phyloP scores from a whole-genome alignment of 2,329 filamentous ascomycete species.

The Hymenoscyphus fraxineus region DNA sequence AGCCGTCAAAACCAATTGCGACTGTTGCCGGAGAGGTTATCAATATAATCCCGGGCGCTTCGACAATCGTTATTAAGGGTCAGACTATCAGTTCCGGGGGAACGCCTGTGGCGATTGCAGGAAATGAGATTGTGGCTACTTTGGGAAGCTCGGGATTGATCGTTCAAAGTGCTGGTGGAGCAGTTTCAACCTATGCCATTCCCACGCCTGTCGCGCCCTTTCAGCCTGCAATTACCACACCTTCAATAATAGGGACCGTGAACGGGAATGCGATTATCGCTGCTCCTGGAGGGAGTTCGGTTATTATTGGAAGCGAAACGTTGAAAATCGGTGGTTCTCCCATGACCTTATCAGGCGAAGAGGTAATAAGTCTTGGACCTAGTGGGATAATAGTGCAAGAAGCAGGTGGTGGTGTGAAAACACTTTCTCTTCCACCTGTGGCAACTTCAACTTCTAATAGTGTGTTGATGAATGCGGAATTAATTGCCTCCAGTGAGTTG shows the following conservation, averaged over 20 bases:
- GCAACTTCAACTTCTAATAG: background rate
- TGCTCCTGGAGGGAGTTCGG: slow-evolving; percentile 4
- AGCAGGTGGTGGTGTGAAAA: slow-evolving; percentile 12
- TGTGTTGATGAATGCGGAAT: background rate
- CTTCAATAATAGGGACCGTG: slow-evolving; percentile 8
- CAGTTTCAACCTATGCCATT: slow-evolving; percentile 2
- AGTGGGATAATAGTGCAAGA: slow-evolving; percentile 13
- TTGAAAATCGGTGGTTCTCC: slow-evolving; percentile 10
- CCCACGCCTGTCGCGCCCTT: slow-evolving; percentile 13
- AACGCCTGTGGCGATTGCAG: slow-evolving; percentile 3
- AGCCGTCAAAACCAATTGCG: slow-evolving; percentile 17
- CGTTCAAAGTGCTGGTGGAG: slow-evolving; percentile 7
- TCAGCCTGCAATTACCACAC: background rate
- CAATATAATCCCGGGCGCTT: slow-evolving; percentile 16
- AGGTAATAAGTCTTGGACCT: slow-evolving; percentile 13
- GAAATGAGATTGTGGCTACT: slow-evolving; percentile 4
- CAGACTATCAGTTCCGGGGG: slow-evolving; percentile 19
- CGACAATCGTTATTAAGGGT: slow-evolving; percentile 13
- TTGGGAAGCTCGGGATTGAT: slow-evolving; percentile 10
- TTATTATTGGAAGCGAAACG: slow-evolving; percentile 11
- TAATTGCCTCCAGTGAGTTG: background rate
- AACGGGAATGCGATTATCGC: slow-evolving; percentile 11
- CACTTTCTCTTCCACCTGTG: slow-evolving; percentile 5
- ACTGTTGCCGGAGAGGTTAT: slow-evolving; percentile 19
- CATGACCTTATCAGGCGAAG: slow-evolving; percentile 8